Base-by-base conservation (phyloP, 768 basidiomycete genomes). In the Filobasidium floriforme region DNA sequence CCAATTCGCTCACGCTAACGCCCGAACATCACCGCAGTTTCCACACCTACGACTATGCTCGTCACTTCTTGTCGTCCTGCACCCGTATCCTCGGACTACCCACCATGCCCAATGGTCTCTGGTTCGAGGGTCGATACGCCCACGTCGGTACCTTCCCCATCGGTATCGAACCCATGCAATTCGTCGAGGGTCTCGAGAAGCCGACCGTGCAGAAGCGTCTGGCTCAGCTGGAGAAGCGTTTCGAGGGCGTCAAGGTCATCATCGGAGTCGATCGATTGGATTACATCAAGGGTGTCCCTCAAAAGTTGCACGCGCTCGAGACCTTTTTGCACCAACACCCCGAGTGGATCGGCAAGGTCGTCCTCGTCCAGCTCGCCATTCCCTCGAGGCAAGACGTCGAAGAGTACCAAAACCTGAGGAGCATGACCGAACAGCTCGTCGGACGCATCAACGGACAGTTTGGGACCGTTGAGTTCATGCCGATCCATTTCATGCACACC, bases 251-350 rank as follows among this genome's bases (percentile, higher is more conserved):
- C 75, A 97, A 97, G 80, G 88, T 99, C 73, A 96, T 99, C 76
- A 92, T 98, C 70, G 96, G 96, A 60, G 96, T 99, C 29, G 96
- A 99, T 78, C 88, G 96, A 54, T 84, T 99, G 62, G 96, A 99
- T 77, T 99, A 99, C 80, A 98, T 99, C 87, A 99, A 99, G 83
- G 96, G 96, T 74, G 92, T 99, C 41, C 96, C 96, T 1, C 96
- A 99, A 79, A 99, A 99, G 80, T 80, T 99, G 59, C 92, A 97
- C 76, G 93, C 90, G 0, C 85, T 99, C 66, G 96, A 99, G 76
- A 85, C 94, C 51, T 99, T 99, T 85, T 84, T 99, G 40, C 86
- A 88, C 22, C 93, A 97, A 71, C 94, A 99, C 77, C 96, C 96
- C 4, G 96, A 99, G 80, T 98, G 93, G 93, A 91, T 98, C 72